Evolutionary conservation across 169 alveolate species (phyloP).

Genomic region (Plasmodium ovale): DNA sequence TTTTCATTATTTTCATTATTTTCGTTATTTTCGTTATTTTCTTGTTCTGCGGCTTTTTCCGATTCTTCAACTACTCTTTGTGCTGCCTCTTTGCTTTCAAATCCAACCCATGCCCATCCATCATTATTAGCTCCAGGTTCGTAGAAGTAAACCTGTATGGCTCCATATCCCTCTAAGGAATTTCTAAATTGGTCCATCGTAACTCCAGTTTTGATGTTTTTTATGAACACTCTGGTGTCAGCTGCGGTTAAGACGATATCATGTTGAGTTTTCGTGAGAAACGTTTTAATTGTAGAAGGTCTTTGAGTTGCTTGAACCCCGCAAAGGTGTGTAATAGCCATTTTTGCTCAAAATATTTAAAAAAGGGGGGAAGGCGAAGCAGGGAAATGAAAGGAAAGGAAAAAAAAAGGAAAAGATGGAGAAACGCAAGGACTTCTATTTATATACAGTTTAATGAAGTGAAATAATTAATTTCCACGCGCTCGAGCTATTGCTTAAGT

Average conservation of each 20-base stretch:
- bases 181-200: slow-evolving; percentile 74
- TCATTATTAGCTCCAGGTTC: slow-evolving; percentile 79
- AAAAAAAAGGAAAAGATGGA: slow-evolving; percentile 19
- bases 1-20: slow-evolving; percentile 16
- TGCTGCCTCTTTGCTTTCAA: slow-evolving; percentile 78
- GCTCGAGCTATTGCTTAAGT: background rate
- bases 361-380: background rate
- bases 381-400: background rate
- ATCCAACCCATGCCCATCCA: slow-evolving; percentile 89
- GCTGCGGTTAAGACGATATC: slow-evolving; percentile 57
- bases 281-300: slow-evolving; percentile 41
- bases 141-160: slow-evolving; percentile 83
- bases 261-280: slow-evolving; percentile 72
- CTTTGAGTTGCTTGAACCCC: slow-evolving; percentile 16
- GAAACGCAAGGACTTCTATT: slow-evolving; percentile 6
- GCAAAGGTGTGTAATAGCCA: slow-evolving; percentile 57
- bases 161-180: slow-evolving; percentile 80
- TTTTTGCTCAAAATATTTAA: slow-evolving; percentile 3
- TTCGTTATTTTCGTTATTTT: slow-evolving; percentile 11
- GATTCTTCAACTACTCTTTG: slow-evolving; percentile 72
- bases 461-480: slow-evolving; percentile 11
- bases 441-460: slow-evolving; percentile 15
- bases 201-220: slow-evolving; percentile 74
- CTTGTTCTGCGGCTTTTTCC: slow-evolving; percentile 45
- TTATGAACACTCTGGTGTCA: slow-evolving; percentile 56